These are phyloP conservation scores for Ceriops decandra DNA, from an alignment of 345 rosid genomes.

Conservation along the genomic window DNA sequence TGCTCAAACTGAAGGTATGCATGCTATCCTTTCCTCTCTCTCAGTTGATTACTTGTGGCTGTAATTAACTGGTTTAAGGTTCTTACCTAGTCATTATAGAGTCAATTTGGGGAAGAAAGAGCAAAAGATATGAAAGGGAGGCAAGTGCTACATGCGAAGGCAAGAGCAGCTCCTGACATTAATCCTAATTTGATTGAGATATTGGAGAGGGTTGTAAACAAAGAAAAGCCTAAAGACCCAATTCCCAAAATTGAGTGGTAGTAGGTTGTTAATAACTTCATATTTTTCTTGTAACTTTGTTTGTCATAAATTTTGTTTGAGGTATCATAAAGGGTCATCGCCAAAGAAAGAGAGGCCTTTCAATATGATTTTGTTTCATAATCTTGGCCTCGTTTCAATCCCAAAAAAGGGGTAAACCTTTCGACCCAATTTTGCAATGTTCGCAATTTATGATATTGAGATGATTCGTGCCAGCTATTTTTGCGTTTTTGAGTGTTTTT, in stretches of 20 bases:
- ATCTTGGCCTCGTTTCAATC: not conserved
- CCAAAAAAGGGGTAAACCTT: not conserved
- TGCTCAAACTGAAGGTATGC: conserved; percentile 63
- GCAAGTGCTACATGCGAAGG: conserved; percentile 89
- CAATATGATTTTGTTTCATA: not conserved
- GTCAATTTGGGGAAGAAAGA: conserved; percentile 71
- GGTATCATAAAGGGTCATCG: no score
- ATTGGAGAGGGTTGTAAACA: conserved; percentile 62
- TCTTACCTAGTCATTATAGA: conserved; percentile 42
- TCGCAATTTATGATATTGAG: no score
- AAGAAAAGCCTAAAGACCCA: conserved; percentile 73
- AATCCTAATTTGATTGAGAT: conserved; percentile 96
- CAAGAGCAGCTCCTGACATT: conserved; percentile 66
- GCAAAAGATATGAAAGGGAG: conserved; percentile 86
- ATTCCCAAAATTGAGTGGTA: conserved; percentile 94
- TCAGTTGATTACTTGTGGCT: not conserved
- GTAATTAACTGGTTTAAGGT: conserved; percentile 13
- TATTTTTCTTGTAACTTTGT: not conserved
- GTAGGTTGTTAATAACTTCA: conserved; percentile 39
- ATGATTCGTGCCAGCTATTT: not conserved
- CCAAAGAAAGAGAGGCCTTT: no score
- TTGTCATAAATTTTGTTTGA: no score
- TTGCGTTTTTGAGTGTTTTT: not conserved
- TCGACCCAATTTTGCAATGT: no score
- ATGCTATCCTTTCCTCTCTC: not conserved